Evolutionary conservation across 1,284 basidiomycete species (phyloP), one percentile per base, ranked within the genome.

Genomic region (Sanguinoderma infundibulare): DNA sequence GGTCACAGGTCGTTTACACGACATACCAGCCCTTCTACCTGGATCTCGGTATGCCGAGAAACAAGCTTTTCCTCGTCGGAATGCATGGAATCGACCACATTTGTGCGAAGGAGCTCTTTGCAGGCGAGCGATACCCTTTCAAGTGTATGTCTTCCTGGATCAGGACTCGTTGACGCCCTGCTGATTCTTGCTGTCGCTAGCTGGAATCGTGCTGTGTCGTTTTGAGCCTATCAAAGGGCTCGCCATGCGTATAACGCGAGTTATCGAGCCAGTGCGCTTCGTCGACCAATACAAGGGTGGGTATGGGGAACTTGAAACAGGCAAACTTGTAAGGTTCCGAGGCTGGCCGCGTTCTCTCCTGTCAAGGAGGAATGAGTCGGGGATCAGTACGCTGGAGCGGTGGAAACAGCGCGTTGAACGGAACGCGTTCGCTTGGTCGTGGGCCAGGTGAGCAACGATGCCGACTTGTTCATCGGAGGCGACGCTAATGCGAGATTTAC

Each of bases 221-320:
- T 50, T 61, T 14, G 59, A 53, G 35, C 24, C 5, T 14, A 32
- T 9, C 39, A 30, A 24, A 6, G 22, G 2, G 7, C 14, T 64
- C 4, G 56, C 36, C 3, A n/a, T 62, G 24, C 55, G 57, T 17
- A 58, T 62, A n/a, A 35, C 57, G 5, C 60, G 60, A 6, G 39
- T 65, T 44, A 22, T 60, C 35, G 63, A 65, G 55, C 63, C 63
- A 1, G 57, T 62, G 40, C 57, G 42, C 10, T 34, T 59, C 26
- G 28, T 26, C 15, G 42, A 53, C 12, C 5, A 22, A 24, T 58
- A 58, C 26, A 30, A 53, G 5, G 57, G 57, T 15, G n/a, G n/a
- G 9, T 15, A 20, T 47, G 10, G 15, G 26, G 5, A 17, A 26
- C 57, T 30, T 44, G 20, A 36, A 15, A 32, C 52, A 9, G 35